A percentile compares a stretch with the other conserved stretches of the same genome.
Evolutionary conservation across 768 basidiomycete species (phyloP).

Genomic region (Amanita exitialis): DNA sequence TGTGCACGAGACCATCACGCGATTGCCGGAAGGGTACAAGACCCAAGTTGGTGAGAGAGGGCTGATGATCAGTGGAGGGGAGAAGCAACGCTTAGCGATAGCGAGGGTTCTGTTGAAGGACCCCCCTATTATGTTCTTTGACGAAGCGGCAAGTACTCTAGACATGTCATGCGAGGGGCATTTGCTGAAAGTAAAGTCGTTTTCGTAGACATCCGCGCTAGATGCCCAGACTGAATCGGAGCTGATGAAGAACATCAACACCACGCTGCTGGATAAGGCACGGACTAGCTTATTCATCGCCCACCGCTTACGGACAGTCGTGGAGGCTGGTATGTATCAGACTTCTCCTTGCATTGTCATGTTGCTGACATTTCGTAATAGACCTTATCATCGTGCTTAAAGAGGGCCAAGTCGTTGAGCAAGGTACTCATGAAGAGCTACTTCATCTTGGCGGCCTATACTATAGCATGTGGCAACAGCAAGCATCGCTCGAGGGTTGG

Average conservation of each 20-base stretch:
- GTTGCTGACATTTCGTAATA: constrained; percentile 13
- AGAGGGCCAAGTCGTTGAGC: constrained; percentile 85
- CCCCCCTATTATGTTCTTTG: constrained; percentile 94
- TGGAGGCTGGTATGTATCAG: constrained; percentile 64
- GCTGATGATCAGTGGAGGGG: constrained; percentile 96
- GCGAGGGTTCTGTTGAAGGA: constrained; percentile 90
- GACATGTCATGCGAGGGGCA: background rate
- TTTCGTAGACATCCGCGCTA: constrained; percentile 77
- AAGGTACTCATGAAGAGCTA: constrained; percentile 88
- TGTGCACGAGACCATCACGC: constrained; percentile 70
- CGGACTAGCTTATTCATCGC: constrained; percentile 97
- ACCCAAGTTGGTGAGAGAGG: constrained; percentile 96
- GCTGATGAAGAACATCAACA: constrained; percentile 90
- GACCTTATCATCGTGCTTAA: constrained; percentile 91
- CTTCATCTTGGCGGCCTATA: constrained; percentile 64
- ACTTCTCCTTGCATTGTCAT: background rate
- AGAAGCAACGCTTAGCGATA: constrained; percentile 95
- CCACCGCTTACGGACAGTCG: constrained; percentile 81
- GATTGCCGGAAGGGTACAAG: constrained; percentile 75
- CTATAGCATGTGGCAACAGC: constrained; percentile 74
- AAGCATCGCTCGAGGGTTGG: constrained; percentile 36
- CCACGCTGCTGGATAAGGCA: constrained; percentile 59
- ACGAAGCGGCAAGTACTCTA: constrained; percentile 77
- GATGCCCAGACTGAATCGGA: constrained; percentile 94
- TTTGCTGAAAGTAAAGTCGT: background rate